These are phyloP conservation scores for Lasiosphaeriaceae sp. DNA, from an alignment of 495 filamentous ascomycete genomes.

Conservation along the genomic window DNA sequence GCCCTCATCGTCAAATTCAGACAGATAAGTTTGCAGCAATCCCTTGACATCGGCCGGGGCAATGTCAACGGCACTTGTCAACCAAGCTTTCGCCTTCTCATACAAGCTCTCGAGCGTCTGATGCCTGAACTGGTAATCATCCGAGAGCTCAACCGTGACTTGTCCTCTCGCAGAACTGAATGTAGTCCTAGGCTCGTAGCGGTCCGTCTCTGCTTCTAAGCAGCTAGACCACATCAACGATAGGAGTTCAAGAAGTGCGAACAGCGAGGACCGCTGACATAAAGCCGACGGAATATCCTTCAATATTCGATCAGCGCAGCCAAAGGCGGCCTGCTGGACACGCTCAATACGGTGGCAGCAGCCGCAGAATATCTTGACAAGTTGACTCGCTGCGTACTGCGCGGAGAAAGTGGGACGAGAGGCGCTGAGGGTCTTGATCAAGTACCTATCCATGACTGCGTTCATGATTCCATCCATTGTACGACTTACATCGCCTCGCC, in stretches of 20 bases:
- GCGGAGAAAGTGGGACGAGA: constrained; percentile 70
- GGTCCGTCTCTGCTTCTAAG: constrained; percentile 86
- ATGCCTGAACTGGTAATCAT: constrained; percentile 76
- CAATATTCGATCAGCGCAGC: constrained; percentile 81
- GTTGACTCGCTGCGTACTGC: constrained; percentile 79
- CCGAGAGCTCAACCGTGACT: constrained; percentile 83
- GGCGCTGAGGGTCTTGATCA: constrained; percentile 67
- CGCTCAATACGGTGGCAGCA: constrained; percentile 90
- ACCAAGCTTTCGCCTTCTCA: constrained; percentile 73
- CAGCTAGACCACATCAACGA: constrained; percentile 94
- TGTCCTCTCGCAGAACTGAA: constrained; percentile 70
- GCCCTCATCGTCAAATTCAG: constrained; percentile 84
- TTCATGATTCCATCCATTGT: constrained; percentile 83
- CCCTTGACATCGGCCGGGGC: constrained; percentile 95
- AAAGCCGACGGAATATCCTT: constrained; percentile 79
- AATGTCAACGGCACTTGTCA: constrained; percentile 71
- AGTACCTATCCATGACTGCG: constrained; percentile 67
- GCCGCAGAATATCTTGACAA: constrained; percentile 75
- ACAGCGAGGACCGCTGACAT: constrained; percentile 83
- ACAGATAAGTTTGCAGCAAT: constrained; percentile 89
- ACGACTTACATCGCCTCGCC: constrained; percentile 69
- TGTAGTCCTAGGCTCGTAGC: constrained; percentile 79
- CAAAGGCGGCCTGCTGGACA: constrained; percentile 78
- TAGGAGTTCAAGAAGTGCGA: constrained; percentile 85
- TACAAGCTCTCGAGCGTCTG: constrained; percentile 75